phyloP scores from a whole-genome alignment of 768 basidiomycete genomes.

The Tulasnella sp. region DNA sequence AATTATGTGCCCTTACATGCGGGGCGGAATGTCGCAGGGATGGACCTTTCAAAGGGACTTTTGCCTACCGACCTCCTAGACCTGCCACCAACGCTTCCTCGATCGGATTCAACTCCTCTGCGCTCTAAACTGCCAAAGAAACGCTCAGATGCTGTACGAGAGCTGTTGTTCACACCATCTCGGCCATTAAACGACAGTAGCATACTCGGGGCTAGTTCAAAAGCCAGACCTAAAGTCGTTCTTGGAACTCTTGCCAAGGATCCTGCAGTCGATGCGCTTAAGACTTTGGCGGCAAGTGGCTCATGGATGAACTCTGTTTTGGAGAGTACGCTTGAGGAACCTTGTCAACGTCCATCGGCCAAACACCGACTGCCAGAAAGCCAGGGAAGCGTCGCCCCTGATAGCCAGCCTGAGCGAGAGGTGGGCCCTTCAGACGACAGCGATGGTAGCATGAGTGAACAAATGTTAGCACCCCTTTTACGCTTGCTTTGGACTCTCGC shows the following conservation, averaged over 20 bases:
- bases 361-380: background rate
- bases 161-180: background rate
- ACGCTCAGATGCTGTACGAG: background rate
- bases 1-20: no score
- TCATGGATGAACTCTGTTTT: background rate
- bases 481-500: background rate
- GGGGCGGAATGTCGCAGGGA: no score
- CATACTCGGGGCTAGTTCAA: background rate
- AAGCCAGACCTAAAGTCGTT: background rate
- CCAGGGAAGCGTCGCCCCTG: background rate
- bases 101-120: background rate
- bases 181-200: background rate
- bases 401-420: background rate
- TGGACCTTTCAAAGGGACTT: background rate
- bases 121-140: background rate
- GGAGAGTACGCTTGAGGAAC: background rate
- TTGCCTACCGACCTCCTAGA: background rate
- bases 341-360: background rate
- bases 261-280: background rate
- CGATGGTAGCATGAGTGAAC: background rate
- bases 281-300: no score
- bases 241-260: background rate
- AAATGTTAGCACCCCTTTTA: background rate
- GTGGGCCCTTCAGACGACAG: background rate
- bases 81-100: background rate